Conservation (phyloP, 2,329 filamentous ascomycete genomes). For the Fusarium globosum region DNA sequence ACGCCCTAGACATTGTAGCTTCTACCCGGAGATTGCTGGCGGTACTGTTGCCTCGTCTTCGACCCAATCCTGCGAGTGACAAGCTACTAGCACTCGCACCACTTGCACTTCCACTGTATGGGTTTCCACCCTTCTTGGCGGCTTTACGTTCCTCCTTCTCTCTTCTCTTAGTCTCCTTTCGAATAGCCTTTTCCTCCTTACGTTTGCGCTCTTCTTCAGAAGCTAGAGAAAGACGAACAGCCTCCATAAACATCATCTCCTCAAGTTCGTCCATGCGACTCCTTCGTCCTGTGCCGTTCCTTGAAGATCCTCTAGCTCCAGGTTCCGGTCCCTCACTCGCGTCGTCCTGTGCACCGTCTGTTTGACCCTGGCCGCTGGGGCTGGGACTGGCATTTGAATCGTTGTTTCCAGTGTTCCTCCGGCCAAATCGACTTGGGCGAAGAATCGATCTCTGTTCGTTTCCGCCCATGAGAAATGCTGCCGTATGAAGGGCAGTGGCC, state of each 20-base stretch:
- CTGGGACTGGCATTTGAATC: constrained; percentile 46
- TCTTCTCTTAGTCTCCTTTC: constrained; percentile 84
- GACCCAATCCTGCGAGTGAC: constrained; percentile 69
- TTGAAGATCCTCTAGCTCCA: constrained; percentile 35
- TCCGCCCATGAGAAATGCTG: constrained; percentile 88
- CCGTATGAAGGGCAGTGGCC: constrained; percentile 92
- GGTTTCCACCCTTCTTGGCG: constrained; percentile 67
- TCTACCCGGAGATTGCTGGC: constrained; percentile 70
- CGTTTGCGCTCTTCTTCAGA: constrained; percentile 92
- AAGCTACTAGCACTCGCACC: constrained; percentile 72
- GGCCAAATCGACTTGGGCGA: constrained; percentile 64
- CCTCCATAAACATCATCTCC: constrained; percentile 99
- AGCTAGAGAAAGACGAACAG: constrained; percentile 88
- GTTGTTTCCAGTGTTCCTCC: constrained; percentile 61
- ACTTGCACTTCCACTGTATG: constrained; percentile 51
- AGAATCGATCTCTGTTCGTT: constrained; percentile 61
- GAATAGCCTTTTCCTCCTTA: constrained; percentile 67
- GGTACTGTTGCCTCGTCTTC: constrained; percentile 68
- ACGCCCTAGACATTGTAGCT: constrained; percentile 60
- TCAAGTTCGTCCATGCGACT: constrained; percentile 86
- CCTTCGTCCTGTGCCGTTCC: constrained; percentile 48
- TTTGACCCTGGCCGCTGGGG: constrained; percentile 44
- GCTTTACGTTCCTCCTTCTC: constrained; percentile 87
- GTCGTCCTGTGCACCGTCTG: constrained; percentile 15
- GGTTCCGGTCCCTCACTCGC: constrained; percentile 40